A percentile compares a stretch with the other conserved stretches of the same genome.
These are phyloP conservation scores for Crithidia acanthocephali DNA, from an alignment of 208 protist genomes.

Conservation along the genomic window DNA sequence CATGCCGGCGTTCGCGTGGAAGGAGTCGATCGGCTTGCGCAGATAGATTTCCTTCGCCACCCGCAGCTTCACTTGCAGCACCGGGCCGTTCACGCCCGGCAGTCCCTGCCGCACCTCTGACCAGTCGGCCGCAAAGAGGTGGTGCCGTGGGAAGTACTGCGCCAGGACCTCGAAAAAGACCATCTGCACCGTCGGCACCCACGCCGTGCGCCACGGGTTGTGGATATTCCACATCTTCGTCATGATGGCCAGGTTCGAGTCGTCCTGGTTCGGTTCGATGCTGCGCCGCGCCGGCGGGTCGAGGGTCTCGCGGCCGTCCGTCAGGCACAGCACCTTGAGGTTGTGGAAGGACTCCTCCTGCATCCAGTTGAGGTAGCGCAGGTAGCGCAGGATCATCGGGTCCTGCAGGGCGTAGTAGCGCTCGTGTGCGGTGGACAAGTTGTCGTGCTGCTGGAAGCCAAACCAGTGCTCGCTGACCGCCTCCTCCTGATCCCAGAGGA, in stretches of 20 bases:
- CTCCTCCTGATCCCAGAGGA: slow-evolving; percentile 76
- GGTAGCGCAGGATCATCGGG: slow-evolving; percentile 82
- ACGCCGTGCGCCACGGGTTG: slow-evolving; percentile 78
- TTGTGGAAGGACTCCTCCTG: slow-evolving; percentile 89
- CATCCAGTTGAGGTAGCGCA: slow-evolving; percentile 88
- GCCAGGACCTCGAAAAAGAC: slow-evolving; percentile 76
- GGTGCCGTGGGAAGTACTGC: slow-evolving; percentile 84
- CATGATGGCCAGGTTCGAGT: slow-evolving; percentile 53
- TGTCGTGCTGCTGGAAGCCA: slow-evolving; percentile 78
- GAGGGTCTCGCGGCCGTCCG: slow-evolving; percentile 76
- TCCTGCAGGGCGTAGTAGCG: slow-evolving; percentile 68
- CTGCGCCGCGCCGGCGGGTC: slow-evolving; percentile 57
- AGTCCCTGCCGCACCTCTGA: slow-evolving; percentile 60
- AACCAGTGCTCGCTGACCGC: slow-evolving; percentile 88
- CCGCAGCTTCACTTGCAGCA: slow-evolving; percentile 85
- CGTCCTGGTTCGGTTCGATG: slow-evolving; percentile 62
- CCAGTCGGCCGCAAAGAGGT: slow-evolving; percentile 84
- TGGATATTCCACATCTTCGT: slow-evolving; percentile 77
- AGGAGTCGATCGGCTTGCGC: slow-evolving; percentile 54
- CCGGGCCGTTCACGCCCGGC: slow-evolving; percentile 74
- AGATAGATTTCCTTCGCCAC: slow-evolving; percentile 83
- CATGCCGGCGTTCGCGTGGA: slow-evolving; percentile 82
- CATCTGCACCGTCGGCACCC: slow-evolving; percentile 82
- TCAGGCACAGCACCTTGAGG: slow-evolving; percentile 84
- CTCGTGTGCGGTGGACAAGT: slow-evolving; percentile 75